Base-by-base conservation (phyloP, 1,139 yeast species). In the Debaryomyces psychrophilus region DNA sequence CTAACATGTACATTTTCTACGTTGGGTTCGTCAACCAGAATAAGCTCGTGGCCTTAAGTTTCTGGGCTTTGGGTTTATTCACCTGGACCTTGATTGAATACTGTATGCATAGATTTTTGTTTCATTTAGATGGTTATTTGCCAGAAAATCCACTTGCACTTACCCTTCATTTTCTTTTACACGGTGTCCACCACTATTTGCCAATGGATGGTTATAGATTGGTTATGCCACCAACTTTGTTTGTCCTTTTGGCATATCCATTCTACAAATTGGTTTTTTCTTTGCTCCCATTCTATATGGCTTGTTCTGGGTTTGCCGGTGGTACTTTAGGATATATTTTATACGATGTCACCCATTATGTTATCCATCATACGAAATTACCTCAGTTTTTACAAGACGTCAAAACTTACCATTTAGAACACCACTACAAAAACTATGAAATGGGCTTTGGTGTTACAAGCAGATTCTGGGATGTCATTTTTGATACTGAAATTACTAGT, bases 401-500 rank as follows among this genome's bases (percentile, higher is more conserved):
- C 60, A 93, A 93, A 71, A 88, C 87, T 44, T 85, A 89, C 63
- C 99, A 93, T 68, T 79, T 93, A 68, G 98, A 92, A 66, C 99
- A 93, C 67, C 99, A 93, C 64, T 93, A 93, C 76, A 92, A 92
- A 73, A 92, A 95, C 68, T 95, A 89, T 67, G 96, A 93, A 67
- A 71, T 90, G 61, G 99, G 98, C 1, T 93, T 90, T 58, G 99
- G 99, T 57, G 98, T 93, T 50, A 89, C 98, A 36, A 81, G 90
- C 50, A 82, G 81, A 69, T 90, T 90, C 68, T 93, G 99, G 99
- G 99, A 93, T 67, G 79, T 73, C 38, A 88, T 93, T 12, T 93
- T 95, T 66, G 87, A 86, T 45, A 93, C 97, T 37, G 79, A 74
- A 55, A 73, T 75, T 52, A 63, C 68, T 34, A 46, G 55, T 27